A percentile compares a stretch with the other conserved stretches of the same genome.
Evolutionary conservation across 192 early-diverging fungal species (phyloP).

Genomic region (Linnemannia hyalina): DNA sequence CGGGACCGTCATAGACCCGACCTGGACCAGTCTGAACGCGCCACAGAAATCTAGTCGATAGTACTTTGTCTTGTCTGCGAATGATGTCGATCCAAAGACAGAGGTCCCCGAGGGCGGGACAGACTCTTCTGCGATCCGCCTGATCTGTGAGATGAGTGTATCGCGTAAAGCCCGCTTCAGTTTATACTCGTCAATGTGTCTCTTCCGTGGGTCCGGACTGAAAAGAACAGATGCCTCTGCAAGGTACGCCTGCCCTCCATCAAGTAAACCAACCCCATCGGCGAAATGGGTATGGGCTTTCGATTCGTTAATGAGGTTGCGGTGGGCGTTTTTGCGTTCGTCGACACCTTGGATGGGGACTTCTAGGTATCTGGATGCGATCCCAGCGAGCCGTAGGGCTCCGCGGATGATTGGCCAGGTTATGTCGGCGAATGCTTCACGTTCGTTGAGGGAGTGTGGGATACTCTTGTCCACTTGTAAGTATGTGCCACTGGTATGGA

Average conservation of each 20-base stretch:
- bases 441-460: conserved; percentile 9
- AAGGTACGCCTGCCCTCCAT: neutral
- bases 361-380: conserved; percentile 7
- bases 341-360: conserved; percentile 12
- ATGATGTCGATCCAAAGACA: conserved; percentile 12
- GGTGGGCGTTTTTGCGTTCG: conserved; percentile 7
- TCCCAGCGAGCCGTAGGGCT: neutral
- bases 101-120: neutral
- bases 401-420: conserved; percentile 19
- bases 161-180: conserved; percentile 9
- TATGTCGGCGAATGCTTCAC: conserved; percentile 5
- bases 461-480: conserved; percentile 7
- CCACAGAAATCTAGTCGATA: conserved; percentile 6
- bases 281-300: conserved; percentile 5
- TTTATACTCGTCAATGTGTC: conserved; percentile 1
- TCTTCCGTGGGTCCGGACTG: neutral
- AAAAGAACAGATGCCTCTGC: conserved; percentile 7
- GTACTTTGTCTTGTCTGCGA: conserved; percentile 1
- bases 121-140: neutral
- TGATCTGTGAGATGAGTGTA: conserved; percentile 1
- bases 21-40: neutral
- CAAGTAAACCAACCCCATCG: conserved; percentile 1
- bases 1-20: conserved; percentile 1
- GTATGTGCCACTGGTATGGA: neutral
- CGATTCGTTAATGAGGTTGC: neutral